A percentile compares a stretch with the other conserved stretches of the same genome.
Conservation (phyloP, 164 flowering plant genomes). For the Tetracentron sinense region DNA sequence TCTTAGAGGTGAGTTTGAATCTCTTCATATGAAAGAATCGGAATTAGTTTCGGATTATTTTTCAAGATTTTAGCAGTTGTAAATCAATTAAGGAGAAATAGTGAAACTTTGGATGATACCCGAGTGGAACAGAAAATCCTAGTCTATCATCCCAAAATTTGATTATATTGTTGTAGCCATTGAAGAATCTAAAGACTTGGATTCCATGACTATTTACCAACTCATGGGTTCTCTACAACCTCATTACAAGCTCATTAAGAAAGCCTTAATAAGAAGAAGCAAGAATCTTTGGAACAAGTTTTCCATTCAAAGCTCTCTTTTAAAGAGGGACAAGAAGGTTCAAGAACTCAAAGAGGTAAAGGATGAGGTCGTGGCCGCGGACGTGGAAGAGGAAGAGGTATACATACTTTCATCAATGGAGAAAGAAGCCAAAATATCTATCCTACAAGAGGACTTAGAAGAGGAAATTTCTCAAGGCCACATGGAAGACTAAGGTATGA, state of each 20-base stretch:
- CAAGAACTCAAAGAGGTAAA: too few species aligned
- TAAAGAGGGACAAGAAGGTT: not conserved
- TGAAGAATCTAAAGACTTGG: slow-evolving; percentile 20
- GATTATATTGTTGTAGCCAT: slow-evolving; percentile 10
- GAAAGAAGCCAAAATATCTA: not conserved
- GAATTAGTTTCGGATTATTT: not conserved
- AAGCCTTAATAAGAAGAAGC: not conserved
- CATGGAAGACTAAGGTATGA: slow-evolving; percentile 12
- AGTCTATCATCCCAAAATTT: slow-evolving; percentile 4
- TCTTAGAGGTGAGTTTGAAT: too few species aligned
- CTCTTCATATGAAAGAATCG: not conserved
- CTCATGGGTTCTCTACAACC: slow-evolving; percentile 15
- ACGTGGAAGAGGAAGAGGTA: too few species aligned
- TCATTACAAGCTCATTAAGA: slow-evolving; percentile 22
- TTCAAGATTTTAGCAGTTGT: not conserved
- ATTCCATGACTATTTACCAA: slow-evolving; percentile 10
- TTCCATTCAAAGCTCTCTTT: not conserved
- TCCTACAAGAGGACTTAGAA: slow-evolving; percentile 12
- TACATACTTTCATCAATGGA: too few species aligned
- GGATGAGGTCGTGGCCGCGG: too few species aligned
- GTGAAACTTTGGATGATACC: too few species aligned
- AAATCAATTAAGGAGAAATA: not conserved
- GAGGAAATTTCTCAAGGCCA: not conserved
- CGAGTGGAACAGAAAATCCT: slow-evolving; percentile 13
- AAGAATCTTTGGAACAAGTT: not conserved